Percentiles rank a stretch among this genome's conserved stretches.
Evolutionary conservation across 116 monocot genomes (phyloP).

Genomic region (Dioscorea cayenensis): DNA sequence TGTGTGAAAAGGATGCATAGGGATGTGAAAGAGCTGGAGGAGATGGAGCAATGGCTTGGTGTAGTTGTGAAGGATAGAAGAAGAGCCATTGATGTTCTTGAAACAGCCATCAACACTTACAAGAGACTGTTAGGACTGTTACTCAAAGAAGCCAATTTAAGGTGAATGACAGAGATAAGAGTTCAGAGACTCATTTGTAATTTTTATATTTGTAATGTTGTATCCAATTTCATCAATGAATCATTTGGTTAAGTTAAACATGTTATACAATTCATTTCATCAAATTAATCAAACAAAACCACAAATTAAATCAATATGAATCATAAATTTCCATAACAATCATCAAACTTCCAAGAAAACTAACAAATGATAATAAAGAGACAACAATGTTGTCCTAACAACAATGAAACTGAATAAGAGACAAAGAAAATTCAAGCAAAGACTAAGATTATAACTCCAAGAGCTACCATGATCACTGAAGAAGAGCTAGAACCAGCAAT

Average conservation of each 20-base stretch:
- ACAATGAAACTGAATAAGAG: background rate
- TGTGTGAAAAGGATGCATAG: constrained; percentile 10
- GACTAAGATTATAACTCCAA: background rate
- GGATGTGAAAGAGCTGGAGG: constrained; percentile 11
- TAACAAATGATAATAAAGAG: background rate
- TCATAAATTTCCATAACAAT: background rate
- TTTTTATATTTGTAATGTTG: background rate
- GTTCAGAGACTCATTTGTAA: background rate
- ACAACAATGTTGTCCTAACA: background rate
- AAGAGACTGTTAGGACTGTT: constrained; percentile 9
- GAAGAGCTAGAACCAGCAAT: background rate
- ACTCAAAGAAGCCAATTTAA: constrained; percentile 11
- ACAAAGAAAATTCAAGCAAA: background rate
- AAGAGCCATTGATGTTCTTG: constrained; percentile 13
- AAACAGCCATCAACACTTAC: constrained; percentile 8
- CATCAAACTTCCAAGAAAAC: background rate
- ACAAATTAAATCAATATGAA: too few relatives aligned
- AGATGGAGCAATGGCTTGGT: constrained; percentile 11
- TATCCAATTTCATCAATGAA: background rate
- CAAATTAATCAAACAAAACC: too few relatives aligned
- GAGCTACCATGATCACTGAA: background rate
- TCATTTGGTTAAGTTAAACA: background rate
- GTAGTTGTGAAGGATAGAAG: constrained; percentile 15
- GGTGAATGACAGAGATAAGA: background rate
- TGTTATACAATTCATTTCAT: too few relatives aligned